phyloP scores from a whole-genome alignment of 83 land plant genomes.

The Picea abies region DNA sequence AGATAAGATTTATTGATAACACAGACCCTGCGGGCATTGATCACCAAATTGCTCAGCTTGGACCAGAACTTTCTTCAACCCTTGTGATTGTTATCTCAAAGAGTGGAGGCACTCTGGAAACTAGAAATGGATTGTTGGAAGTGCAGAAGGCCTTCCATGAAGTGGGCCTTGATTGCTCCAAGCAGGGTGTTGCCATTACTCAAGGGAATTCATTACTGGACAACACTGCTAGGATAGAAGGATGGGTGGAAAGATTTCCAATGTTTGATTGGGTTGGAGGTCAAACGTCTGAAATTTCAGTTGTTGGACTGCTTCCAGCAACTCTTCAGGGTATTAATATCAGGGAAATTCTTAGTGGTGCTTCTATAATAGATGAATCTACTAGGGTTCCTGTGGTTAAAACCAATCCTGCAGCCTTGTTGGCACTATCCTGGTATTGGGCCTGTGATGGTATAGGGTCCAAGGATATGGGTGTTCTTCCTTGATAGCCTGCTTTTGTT shows the following conservation, averaged over 20 bases:
- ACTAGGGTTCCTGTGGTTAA: conserved; percentile 72
- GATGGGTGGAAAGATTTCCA: conserved; percentile 97
- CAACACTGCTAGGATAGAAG: conserved; percentile 92
- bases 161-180: conserved; percentile 85
- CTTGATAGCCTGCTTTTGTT: conserved; percentile 94
- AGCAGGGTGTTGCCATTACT: conserved; percentile 98
- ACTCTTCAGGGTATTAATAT: conserved; percentile 97
- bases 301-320: conserved; percentile 95
- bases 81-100: conserved; percentile 93
- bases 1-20: conserved; percentile 99
- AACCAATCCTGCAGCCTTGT: conserved; percentile 89
- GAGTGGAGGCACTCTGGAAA: conserved; percentile 99
- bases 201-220: conserved; percentile 95
- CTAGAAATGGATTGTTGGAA: conserved; percentile 95
- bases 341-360: conserved; percentile 88
- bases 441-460: conserved; percentile 91
- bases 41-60: conserved; percentile 99
- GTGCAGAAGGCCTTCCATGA: conserved; percentile 97
- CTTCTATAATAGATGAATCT: conserved; percentile 92
- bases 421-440: conserved; percentile 87
- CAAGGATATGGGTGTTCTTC: conserved; percentile 99
- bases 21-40: conserved; percentile 99
- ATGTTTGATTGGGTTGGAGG: conserved; percentile 99
- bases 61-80: conserved; percentile 84
- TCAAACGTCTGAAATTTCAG: conserved; percentile 97